Base-by-base conservation (phyloP, 2,329 filamentous ascomycete species). In the Talaromyces rugulosus region DNA sequence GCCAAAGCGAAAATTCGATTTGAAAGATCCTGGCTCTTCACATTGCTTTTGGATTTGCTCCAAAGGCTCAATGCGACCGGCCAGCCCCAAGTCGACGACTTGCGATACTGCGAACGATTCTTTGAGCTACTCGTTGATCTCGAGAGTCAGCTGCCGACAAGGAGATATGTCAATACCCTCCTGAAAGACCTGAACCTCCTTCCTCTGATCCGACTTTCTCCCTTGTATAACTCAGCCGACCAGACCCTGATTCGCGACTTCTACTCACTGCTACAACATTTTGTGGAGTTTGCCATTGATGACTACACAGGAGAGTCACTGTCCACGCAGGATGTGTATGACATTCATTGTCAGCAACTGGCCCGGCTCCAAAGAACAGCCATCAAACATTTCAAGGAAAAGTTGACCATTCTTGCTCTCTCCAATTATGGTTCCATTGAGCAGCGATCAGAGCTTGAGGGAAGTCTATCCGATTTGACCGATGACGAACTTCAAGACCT, bases 401-500 rank as follows among this genome's bases (percentile, higher is more conserved):
- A 97, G 76, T 80, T 99, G 42, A 92, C 89, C n/a, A 89, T 99
- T 44, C 79, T 99, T 63, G 91, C 94, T 1, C 79, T 99, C 44
- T 95, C 95, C 18, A 98, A 99, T 72, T 96, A 96, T 72, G 92
- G 89, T 1, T 89, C 92, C 4, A 89, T 99, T 65, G 89, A 93
- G 66, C 89, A 90, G 70, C 84, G 91, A 51, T 81, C 85, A 5
- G 95, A 98, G 67, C 82, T 99, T 16, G 85, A 89, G 71, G 83
- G 85, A 28, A 88, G 97, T 66, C 79, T 99, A 5, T 85, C 87
- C 60, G 80, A 84, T 11, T 79, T 99, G 58, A 84, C 85, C 3
- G 91, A 96, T 67, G 82, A 83, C 0, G 94, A 98, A 74, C 75
- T 98, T 30, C 74, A 83, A 33, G 78, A 87, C 59, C 80, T 99